Conservation (phyloP, 495 filamentous ascomycete species). For the Rhypophila decipiens region DNA sequence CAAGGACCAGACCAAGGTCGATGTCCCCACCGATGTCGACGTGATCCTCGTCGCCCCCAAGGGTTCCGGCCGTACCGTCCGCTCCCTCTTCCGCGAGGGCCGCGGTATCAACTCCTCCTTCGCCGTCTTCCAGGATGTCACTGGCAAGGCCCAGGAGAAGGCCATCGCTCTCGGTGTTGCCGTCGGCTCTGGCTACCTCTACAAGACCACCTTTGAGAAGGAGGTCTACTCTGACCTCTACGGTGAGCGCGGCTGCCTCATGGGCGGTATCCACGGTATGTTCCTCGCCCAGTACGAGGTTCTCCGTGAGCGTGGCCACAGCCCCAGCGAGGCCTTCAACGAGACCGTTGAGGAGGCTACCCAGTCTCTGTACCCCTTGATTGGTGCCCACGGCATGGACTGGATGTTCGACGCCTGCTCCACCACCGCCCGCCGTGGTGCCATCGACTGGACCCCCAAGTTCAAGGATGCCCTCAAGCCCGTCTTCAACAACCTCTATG, state of each 20-base stretch:
- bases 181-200: constrained; percentile 94
- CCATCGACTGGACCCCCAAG: constrained; percentile 92
- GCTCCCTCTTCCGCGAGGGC: constrained; percentile 93
- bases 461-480: constrained; percentile 98
- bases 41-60: constrained; percentile 99
- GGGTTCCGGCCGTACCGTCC: constrained; percentile 96
- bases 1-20: constrained; percentile 98
- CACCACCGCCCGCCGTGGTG: constrained; percentile 94
- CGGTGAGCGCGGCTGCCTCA: constrained; percentile 98
- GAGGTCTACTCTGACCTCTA: constrained; percentile 99
- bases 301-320: constrained; percentile 95
- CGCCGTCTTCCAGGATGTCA: constrained; percentile 97
- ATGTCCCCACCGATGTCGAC: constrained; percentile 89
- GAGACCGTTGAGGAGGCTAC: constrained; percentile 99
- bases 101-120: constrained; percentile 99
- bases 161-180: constrained; percentile 95
- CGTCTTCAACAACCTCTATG: constrained; percentile 94
- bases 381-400: constrained; percentile 96
- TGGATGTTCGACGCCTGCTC: constrained; percentile 99
- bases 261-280: constrained; percentile 99
- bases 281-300: constrained; percentile 99
- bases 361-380: constrained; percentile 93
- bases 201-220: constrained; percentile 99
- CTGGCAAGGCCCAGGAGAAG: constrained; percentile 96
- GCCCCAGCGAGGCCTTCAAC: constrained; percentile 98